Conservation (phyloP, 192 early-diverging fungal genomes). For the Dissophora globulifera region DNA sequence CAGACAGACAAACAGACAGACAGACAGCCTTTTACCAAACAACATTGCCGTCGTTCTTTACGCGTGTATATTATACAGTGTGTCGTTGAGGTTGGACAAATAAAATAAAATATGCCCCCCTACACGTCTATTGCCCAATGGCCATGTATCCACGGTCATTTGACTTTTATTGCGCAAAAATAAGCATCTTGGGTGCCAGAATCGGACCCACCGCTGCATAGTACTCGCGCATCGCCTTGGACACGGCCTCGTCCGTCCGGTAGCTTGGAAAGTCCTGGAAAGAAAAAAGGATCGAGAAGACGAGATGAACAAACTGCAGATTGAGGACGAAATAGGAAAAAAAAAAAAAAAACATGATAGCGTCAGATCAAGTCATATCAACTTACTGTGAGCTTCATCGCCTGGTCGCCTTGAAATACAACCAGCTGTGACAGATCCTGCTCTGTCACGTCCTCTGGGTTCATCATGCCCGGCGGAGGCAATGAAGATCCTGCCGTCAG, state of each 20-base stretch:
- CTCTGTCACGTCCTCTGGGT: constrained; percentile 38
- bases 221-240: constrained; percentile 45
- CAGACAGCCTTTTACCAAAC: no score
- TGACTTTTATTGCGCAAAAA: constrained; percentile 23
- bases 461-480: constrained; percentile 51
- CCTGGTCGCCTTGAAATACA: constrained; percentile 31
- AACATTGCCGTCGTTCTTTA: no score
- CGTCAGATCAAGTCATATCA: no score
- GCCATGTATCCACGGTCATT: not conserved
- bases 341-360: no score
- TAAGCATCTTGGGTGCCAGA: constrained; percentile 36
- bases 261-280: constrained; percentile 26
- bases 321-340: not conserved
- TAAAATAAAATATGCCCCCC: no score
- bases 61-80: no score
- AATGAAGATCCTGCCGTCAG: constrained; percentile 3
- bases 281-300: not conserved
- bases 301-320: no score
- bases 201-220: constrained; percentile 36
- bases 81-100: no score
- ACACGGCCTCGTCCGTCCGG: constrained; percentile 15
- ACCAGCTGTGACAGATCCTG: constrained; percentile 46
- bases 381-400: constrained; percentile 40
- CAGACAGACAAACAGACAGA: no score
- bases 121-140: no score